Evolutionary conservation across 179 eudicot genomes (phyloP), one percentile per base, ranked within the genome.

Genomic region (Gypsophila paniculata): DNA sequence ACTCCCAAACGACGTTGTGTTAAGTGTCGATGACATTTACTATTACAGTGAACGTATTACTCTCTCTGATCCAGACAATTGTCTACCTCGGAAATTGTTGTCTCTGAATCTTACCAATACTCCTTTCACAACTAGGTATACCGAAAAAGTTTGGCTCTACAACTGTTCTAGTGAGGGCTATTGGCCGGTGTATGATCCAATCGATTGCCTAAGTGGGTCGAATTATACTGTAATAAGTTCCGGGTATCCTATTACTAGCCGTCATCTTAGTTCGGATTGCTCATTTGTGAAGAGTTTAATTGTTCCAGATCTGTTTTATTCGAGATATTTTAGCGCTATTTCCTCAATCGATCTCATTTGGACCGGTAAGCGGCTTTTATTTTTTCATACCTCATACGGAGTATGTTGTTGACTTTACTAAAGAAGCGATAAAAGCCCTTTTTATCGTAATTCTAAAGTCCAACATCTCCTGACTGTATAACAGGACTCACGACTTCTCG

Each of bases 1-100:
- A 7, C 71, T 73, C 9, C 71, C 70, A 1, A 38, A 54, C 49
- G 10, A 46, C 5, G 66, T 69, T 6, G 21, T 44, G 9, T 23
- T 74, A 17, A 18, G 48, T 9, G 66, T 74, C 4, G 12, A 57
- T 6, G 4, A 0, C 1, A 66, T 74, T 14, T 11, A 17, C 0
- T 67, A 74, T 7, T 0, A 46, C 23, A 0, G 0, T 1, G 32
- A 48, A 3, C 9, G 25, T 3, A 49, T 67, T 8, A 7, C 26
- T 5, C 58, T 25, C 21, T 23, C 58, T 6, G 57, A 67, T 8
- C 57, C 55, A 22, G 6, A 48, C 3, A 5, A 65, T 29, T 74
- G 77, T 67, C 72, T 74, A 39, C 77, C 77, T n/a, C 72, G 29
- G 29, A 74, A 66, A 51, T 19, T 74, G 4, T n/a, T 74, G 63